These are phyloP conservation scores for Blastocystis sp. DNA, from an alignment of 352 stramenopile species.

Conservation along the genomic window DNA sequence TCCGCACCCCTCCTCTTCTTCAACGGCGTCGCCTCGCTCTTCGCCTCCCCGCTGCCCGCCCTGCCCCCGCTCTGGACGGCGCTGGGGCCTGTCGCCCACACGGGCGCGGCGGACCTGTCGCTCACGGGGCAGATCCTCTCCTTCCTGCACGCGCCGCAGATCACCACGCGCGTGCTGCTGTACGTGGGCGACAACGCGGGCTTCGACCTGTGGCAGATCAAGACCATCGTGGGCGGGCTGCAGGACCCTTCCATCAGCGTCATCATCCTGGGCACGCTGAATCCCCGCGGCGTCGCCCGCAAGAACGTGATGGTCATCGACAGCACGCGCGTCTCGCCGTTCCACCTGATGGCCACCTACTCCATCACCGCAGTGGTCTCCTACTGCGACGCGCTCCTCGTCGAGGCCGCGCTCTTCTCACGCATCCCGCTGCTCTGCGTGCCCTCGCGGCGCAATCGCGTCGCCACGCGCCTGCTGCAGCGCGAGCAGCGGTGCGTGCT, in stretches of 20 bases:
- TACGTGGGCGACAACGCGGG: constrained; percentile 28
- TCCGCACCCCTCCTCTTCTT: constrained; percentile 37
- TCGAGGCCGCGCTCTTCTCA: constrained; percentile 24
- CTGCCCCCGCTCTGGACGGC: constrained; percentile 11
- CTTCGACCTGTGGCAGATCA: constrained; percentile 56
- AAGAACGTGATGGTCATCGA: constrained; percentile 26
- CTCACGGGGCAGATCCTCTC: not conserved
- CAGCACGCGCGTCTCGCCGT: not conserved
- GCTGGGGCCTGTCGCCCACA: not conserved
- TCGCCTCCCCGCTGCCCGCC: not conserved
- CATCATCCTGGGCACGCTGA: constrained; percentile 4
- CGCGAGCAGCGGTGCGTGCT: not conserved
- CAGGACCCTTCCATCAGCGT: constrained; percentile 43
- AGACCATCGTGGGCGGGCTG: constrained; percentile 30
- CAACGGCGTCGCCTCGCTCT: not conserved
- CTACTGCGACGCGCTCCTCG: constrained; percentile 34
- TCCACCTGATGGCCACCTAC: not conserved
- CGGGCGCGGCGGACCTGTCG: not conserved
- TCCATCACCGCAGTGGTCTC: constrained; percentile 53
- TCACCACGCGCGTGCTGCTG: constrained; percentile 16
- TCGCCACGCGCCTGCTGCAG: not conserved
- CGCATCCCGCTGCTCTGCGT: constrained; percentile 49
- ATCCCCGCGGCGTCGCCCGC: not conserved
- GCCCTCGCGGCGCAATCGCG: constrained; percentile 25
- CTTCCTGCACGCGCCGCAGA: not conserved